Conservation (phyloP, 1,284 basidiomycete species). For the Apiotrichum veenhuisii region DNA sequence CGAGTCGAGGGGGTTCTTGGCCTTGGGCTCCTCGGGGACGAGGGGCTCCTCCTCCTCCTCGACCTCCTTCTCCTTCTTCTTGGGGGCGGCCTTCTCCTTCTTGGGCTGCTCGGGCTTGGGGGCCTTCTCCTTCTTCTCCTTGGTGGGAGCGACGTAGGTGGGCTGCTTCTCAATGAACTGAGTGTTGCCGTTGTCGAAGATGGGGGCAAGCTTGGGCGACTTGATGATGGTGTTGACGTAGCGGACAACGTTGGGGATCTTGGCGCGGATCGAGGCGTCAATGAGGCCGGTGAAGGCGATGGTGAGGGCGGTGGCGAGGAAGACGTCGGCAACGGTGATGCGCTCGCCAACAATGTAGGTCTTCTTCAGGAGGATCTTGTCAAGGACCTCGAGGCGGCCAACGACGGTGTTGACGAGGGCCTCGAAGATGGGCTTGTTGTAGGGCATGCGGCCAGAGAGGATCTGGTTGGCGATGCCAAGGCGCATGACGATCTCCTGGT, state of each 20-base stretch:
- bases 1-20: conserved; percentile 89
- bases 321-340: conserved; percentile 87
- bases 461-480: conserved; percentile 50
- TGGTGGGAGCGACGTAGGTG: conserved; percentile 69
- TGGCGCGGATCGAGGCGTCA: conserved; percentile 63
- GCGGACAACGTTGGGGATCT: conserved; percentile 74
- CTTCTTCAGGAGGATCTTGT: conserved; percentile 68
- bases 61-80: conserved; percentile 56
- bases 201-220: conserved; percentile 67
- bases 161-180: conserved; percentile 67
- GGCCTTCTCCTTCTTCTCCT: conserved; percentile 54
- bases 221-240: conserved; percentile 73
- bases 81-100: conserved; percentile 51
- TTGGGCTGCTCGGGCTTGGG: conserved; percentile 56
- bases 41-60: conserved; percentile 67
- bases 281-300: conserved; percentile 55
- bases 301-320: conserved; percentile 60
- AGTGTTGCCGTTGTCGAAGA: conserved; percentile 59
- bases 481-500: conserved; percentile 55
- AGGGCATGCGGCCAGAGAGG: conserved; percentile 52
- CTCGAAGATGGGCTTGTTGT: conserved; percentile 59
- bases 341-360: conserved; percentile 94
- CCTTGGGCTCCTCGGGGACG: conserved; percentile 65
- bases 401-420: conserved; percentile 31
- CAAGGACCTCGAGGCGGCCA: conserved; percentile 54